Percentiles rank a stretch among this genome's conserved stretches.
Evolutionary conservation across 202 grass and related monocot species (phyloP).

Genomic region (Bolboschoenoplectus hybrid): DNA sequence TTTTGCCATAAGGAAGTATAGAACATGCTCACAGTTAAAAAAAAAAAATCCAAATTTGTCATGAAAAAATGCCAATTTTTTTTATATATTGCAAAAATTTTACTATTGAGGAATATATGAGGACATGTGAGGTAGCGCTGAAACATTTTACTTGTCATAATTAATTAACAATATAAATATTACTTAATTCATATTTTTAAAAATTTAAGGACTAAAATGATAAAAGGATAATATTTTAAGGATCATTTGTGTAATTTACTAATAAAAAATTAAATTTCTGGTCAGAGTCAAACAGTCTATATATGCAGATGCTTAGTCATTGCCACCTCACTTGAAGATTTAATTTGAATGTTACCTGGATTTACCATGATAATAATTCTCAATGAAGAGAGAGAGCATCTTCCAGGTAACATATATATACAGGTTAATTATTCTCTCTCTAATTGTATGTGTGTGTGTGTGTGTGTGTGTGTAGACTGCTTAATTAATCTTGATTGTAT

Average conservation of each 20-base stretch:
- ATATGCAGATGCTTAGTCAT: constrained; percentile 10
- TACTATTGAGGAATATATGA: not conserved
- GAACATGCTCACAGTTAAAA: not conserved
- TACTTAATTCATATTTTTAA: not conserved
- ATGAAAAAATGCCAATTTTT: not conserved
- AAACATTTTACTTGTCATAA: not conserved
- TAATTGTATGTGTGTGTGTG: not conserved
- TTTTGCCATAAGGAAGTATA: not conserved
- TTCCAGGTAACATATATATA: not conserved
- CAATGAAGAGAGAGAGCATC: constrained; percentile 18
- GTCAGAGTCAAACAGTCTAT: not conserved
- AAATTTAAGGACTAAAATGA: too few relatives aligned
- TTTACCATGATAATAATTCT: not conserved
- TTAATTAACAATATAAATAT: not conserved
- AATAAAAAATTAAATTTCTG: not conserved
- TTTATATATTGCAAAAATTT: not conserved
- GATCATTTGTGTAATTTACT: too few relatives aligned
- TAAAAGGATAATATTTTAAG: too few relatives aligned
- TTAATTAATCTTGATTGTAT: not conserved
- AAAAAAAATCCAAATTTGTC: not conserved
- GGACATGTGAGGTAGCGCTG: not conserved
- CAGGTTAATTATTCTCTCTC: not conserved
- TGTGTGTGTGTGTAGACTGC: not conserved
- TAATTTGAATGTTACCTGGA: constrained; percentile 18
- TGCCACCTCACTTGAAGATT: constrained; percentile 18